These are phyloP conservation scores for Vanderwaltozyma yarrowii DNA, from an alignment of 805 yeast species.

Conservation along the genomic window DNA sequence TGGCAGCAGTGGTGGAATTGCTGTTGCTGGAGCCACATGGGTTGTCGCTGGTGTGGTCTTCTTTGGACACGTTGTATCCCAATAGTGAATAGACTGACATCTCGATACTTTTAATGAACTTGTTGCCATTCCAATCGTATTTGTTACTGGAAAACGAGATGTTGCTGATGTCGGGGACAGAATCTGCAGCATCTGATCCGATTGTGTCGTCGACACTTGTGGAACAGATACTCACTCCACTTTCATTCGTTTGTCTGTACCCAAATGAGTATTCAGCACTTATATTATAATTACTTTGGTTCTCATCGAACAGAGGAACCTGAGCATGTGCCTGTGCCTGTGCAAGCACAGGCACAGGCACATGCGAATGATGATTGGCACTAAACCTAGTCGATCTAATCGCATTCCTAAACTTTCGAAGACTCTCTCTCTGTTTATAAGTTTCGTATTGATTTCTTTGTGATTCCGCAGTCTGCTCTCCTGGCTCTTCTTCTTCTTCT, in stretches of 20 bases:
- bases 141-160: neutral
- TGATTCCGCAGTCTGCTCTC: neutral
- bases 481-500: too few species aligned
- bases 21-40: too few species aligned
- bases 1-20: too few species aligned
- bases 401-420: neutral
- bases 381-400: neutral
- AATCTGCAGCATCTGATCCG: too few species aligned
- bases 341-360: too few species aligned
- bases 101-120: neutral
- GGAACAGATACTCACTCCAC: conserved; percentile 2
- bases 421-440: neutral
- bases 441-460: neutral
- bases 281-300: too few species aligned
- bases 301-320: too few species aligned
- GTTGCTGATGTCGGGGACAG: neutral
- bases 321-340: too few species aligned
- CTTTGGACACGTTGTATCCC: neutral
- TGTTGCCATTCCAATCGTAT: neutral
- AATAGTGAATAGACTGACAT: neutral
- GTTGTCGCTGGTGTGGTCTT: too few species aligned
- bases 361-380: neutral
- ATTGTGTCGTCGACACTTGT: too few species aligned
- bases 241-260: neutral
- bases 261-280: conserved; percentile 2